A percentile compares a stretch with the other conserved stretches of the same genome.
These are phyloP conservation scores for Endothia cerciana DNA, from an alignment of 2,329 filamentous ascomycete genomes.

Conservation along the genomic window DNA sequence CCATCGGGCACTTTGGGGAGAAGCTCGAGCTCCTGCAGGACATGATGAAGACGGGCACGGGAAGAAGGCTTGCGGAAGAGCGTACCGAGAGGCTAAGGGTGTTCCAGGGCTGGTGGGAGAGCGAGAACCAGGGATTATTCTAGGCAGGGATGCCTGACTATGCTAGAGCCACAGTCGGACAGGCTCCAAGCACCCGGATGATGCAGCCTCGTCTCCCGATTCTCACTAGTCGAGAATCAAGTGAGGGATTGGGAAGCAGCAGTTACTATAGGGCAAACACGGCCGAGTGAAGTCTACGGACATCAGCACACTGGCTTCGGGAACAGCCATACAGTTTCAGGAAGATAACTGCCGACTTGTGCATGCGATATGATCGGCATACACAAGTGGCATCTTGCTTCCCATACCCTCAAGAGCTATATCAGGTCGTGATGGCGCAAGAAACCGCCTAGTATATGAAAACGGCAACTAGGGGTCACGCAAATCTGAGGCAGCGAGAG, in stretches of 20 bases:
- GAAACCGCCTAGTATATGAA: background rate
- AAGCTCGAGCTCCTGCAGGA: constrained; percentile 70
- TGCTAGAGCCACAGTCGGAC: too few relatives aligned
- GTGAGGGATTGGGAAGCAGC: constrained; percentile 77
- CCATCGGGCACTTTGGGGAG: constrained; percentile 75
- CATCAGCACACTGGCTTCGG: too few relatives aligned
- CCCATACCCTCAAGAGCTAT: too few relatives aligned
- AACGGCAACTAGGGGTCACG: too few relatives aligned
- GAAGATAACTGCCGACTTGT: too few relatives aligned
- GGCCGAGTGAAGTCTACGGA: constrained; percentile 62
- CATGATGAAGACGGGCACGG: constrained; percentile 67
- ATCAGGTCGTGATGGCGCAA: too few relatives aligned
- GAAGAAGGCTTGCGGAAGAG: constrained; percentile 55
- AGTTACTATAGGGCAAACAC: constrained; percentile 69
- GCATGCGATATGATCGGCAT: too few relatives aligned
- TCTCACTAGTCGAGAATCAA: constrained; percentile 66
- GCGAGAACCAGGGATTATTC: constrained; percentile 41
- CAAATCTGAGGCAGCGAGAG: background rate
- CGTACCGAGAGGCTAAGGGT: constrained; percentile 55
- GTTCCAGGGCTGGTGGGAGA: constrained; percentile 63
- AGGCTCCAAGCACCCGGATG: constrained; percentile 53
- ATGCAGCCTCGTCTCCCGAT: constrained; percentile 60
- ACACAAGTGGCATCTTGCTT: too few relatives aligned
- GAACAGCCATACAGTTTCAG: too few relatives aligned
- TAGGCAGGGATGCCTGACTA: background rate